A percentile compares a stretch with the other conserved stretches of the same genome.
Conservation (phyloP, 306 rosid genomes). For the Neltuma alba region DNA sequence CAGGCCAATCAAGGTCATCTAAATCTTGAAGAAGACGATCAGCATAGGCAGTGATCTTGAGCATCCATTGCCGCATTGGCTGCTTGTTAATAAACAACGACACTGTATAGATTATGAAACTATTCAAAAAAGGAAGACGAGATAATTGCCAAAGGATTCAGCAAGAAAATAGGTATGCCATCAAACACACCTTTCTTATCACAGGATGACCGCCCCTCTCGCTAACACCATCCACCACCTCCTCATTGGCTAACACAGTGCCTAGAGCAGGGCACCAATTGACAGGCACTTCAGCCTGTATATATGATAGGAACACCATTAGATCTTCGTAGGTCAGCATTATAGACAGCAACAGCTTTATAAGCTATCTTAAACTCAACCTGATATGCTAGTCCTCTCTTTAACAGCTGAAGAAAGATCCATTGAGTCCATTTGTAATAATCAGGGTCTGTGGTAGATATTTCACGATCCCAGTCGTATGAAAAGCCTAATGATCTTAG, state of each 20-base stretch:
- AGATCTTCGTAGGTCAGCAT: conserved; percentile 22
- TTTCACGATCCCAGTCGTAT: conserved; percentile 96
- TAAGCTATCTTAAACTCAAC: conserved; percentile 47
- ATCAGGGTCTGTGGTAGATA: conserved; percentile 89
- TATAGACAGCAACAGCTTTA: conserved; percentile 8
- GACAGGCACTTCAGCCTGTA: conserved; percentile 98
- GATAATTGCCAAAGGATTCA: conserved; percentile 30
- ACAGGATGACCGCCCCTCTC: conserved; percentile 99
- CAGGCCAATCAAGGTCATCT: conserved; percentile 96
- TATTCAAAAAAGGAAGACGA: conserved; percentile 52
- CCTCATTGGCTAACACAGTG: conserved; percentile 98
- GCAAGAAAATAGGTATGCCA: conserved; percentile 19
- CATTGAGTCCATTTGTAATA: conserved; percentile 99
- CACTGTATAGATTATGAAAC: conserved; percentile 79
- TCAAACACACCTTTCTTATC: conserved; percentile 68
- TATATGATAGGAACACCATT: conserved; percentile 28
- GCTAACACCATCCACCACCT: conserved; percentile 94
- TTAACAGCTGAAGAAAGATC: conserved; percentile 92
- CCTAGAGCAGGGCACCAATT: conserved; percentile 99
- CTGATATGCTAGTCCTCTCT: conserved; percentile 97
- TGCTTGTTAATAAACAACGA: conserved; percentile 94
- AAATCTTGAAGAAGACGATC: conserved; percentile 97
- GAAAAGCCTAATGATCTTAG: conserved; percentile 95
- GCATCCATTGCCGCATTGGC: conserved; percentile 99
- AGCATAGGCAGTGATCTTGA: conserved; percentile 97